Evolutionary conservation across 2,329 filamentous ascomycete species (phyloP), one percentile per base, ranked within the genome.

Genomic region (Cladophialophora carrionii): DNA sequence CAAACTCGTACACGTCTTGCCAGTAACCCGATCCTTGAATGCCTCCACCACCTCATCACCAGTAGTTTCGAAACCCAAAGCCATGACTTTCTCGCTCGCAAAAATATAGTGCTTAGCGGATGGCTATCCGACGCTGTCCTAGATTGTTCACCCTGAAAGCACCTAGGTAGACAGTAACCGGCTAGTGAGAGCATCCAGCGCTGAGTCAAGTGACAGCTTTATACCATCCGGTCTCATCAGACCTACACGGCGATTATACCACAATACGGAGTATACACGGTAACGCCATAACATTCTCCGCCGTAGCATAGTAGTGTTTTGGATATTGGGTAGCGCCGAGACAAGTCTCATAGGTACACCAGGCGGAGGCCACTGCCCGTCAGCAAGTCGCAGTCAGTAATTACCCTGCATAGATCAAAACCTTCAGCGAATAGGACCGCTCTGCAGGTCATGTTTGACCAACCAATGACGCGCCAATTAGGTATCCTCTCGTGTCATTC

Each of bases 1-100:
- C 24, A 12, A 12, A 7, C 57, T 6, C 68, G 24, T 67, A 76
- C 76, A 73, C 61, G 73, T 76, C 63, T 72, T 75, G 20, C 72
- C 68, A 56, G 70, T 70, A 34, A 78, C 73, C 9, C 67, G 56
- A 9, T 74, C 70, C 9, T 72, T 66, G 68, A 78, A 78, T 24
- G 63, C 67, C 6, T 71, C 61, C 3, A 73, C 72, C 20, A 77
- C 73, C 24, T 76, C 72, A 2, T 61, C 63, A 12, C 74, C 76
- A 24, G 70, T 73, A 2, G 74, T 76, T 7, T 71, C 63, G 10
- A 65, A 66, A 22, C 70, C 66, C 57, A 76, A 77, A 12, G 69
- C 54, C 72, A 74, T 74, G 26, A 31, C 22, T n/a, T 10, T 51
- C 8, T 26, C 5, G 46, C 0, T 4, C 10, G 6, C 8, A 41